Evolutionary conservation across 1,284 basidiomycete genomes (phyloP).

Genomic region (Phlebopus sp.): DNA sequence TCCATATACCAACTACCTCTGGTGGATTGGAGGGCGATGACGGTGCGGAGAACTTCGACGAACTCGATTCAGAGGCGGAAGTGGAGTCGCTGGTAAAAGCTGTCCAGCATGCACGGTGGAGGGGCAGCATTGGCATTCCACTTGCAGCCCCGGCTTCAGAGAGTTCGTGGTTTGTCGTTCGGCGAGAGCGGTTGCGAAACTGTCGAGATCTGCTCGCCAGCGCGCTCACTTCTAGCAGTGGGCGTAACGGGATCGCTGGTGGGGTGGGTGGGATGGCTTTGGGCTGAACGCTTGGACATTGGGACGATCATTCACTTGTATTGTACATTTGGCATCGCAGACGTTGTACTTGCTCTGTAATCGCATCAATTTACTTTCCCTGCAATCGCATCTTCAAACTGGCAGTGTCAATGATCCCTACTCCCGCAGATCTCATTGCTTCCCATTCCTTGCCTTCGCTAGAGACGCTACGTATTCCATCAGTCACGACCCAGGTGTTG

Average conservation of each 20-base stretch:
- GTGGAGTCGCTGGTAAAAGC: constrained; percentile 54
- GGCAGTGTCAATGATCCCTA: constrained; percentile 25
- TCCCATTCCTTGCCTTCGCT: constrained; percentile 36
- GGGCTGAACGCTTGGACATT: constrained; percentile 9
- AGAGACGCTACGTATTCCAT: constrained; percentile 39
- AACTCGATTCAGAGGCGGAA: constrained; percentile 77
- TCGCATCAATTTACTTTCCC: too few species aligned
- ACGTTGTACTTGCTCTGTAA: too few species aligned
- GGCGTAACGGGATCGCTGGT: constrained; percentile 25
- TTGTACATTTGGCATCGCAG: too few species aligned
- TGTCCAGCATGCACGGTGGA: constrained; percentile 53
- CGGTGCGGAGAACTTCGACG: constrained; percentile 71
- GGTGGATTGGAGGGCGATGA: constrained; percentile 51
- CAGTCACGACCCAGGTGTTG: constrained; percentile 46
- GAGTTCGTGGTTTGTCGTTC: constrained; percentile 68
- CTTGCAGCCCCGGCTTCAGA: constrained; percentile 49
- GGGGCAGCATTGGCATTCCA: constrained; percentile 46
- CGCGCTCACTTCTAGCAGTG: constrained; percentile 40
- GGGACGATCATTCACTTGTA: not conserved
- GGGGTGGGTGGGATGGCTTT: constrained; percentile 21
- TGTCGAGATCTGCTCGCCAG: constrained; percentile 64
- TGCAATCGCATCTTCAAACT: too few species aligned
- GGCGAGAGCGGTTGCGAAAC: constrained; percentile 67
- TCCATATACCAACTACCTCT: constrained; percentile 43
- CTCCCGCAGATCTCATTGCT: constrained; percentile 32